Evolutionary conservation across 179 eudicot species (phyloP), one percentile per base, ranked within the genome.

Genomic region (Gypsophila paniculata): DNA sequence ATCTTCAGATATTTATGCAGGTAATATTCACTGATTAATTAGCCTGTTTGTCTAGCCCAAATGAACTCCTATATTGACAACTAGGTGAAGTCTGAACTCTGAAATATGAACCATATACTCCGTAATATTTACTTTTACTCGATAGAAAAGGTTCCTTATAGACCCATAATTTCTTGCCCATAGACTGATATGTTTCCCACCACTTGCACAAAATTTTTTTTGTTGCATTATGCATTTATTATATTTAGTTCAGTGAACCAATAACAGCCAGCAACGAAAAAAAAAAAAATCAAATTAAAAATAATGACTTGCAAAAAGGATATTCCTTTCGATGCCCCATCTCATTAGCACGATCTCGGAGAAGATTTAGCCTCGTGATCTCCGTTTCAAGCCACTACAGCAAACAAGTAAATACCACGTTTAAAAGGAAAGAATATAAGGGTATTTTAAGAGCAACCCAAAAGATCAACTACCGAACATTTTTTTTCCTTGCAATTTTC

Each of bases 271-370:
- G 58, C 7, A 10, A 17, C 22, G 22, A 26, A 25, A 25, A 8
- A 38, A 67, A 17, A n/a, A 48, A 23, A 26, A 26, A 26, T 23
- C 17, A 25, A 26, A 51, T 13, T 65, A 14, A 14, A 7, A 68
- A 52, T 68, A 68, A n/a, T 49, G 25, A 29, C 49, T 22, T 66
- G 19, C 36, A 46, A 0, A 81, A 91, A 94, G 97, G 99, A 94
- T 94, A 94, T 94, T 91, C 94, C 61, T 94, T 94, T 61, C 83
- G 85, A 29, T 87, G 97, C 65, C 99, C 97, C 84, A 82, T 76
- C 71, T 91, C 99, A 79, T 92, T 94, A 59, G 99, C 99, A 62
- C 97, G 86, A 78, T 94, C 99, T 76, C 99, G 93, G 61, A 94
- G 94, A 91, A 90, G 99, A 82, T 83, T 87, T 73, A 94, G 89